Percentiles rank a stretch among this genome's conserved stretches.
These are phyloP conservation scores for Ceratocystis diversiconidia DNA, from an alignment of 2,329 filamentous ascomycete genomes.

Conservation along the genomic window DNA sequence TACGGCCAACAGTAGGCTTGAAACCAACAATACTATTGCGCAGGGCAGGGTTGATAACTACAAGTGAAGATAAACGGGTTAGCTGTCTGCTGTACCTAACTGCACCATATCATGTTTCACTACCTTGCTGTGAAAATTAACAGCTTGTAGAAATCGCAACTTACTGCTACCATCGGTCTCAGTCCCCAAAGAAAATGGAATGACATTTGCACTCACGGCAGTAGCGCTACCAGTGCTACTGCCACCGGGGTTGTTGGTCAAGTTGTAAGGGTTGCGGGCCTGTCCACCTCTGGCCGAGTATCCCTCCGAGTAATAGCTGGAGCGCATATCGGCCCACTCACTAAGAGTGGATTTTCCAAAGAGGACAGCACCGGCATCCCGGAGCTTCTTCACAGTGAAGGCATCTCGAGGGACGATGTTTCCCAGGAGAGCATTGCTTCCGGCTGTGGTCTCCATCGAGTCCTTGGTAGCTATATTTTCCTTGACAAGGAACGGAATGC, in stretches of 20 bases:
- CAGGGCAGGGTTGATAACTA: constrained; percentile 56
- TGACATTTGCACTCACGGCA: constrained; percentile 48
- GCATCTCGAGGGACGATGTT: constrained; percentile 55
- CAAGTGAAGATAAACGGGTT: background rate
- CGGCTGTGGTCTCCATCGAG: constrained; percentile 59
- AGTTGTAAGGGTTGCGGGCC: constrained; percentile 50
- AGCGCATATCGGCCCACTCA: constrained; percentile 63
- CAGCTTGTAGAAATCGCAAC: constrained; percentile 12
- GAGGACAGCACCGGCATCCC: constrained; percentile 52
- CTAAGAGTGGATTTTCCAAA: constrained; percentile 57
- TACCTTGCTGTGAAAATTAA: background rate
- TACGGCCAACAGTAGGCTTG: constrained; percentile 62
- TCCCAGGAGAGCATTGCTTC: constrained; percentile 51
- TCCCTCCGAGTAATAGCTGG: constrained; percentile 52
- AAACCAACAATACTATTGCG: constrained; percentile 56
- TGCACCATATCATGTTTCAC: background rate
- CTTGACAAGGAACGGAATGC: constrained; percentile 62
- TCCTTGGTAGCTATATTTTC: constrained; percentile 58
- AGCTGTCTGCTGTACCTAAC: background rate
- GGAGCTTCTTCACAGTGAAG: constrained; percentile 44
- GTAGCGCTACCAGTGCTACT: constrained; percentile 52
- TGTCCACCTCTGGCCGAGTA: constrained; percentile 53
- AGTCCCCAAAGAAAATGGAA: constrained; percentile 53
- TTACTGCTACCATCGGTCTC: constrained; percentile 55
- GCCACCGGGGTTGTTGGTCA: constrained; percentile 53